phyloP scores from a whole-genome alignment of 73 alveolate species.

The Symbiodinium natans region DNA sequence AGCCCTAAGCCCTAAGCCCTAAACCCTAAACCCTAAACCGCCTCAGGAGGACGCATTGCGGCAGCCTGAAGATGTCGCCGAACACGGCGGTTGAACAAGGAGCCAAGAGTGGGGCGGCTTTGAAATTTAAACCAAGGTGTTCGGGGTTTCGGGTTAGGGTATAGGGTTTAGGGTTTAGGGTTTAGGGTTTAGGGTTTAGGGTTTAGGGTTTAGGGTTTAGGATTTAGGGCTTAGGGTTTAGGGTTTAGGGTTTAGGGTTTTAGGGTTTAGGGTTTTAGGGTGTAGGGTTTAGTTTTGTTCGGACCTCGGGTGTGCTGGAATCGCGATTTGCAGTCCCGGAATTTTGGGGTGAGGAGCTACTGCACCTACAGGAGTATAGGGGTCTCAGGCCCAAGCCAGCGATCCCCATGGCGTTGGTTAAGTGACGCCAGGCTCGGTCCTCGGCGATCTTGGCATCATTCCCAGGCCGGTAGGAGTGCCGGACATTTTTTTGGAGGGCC shows the following conservation, averaged over 20 bases:
- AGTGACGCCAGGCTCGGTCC: background rate
- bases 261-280: background rate
- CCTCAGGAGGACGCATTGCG: background rate
- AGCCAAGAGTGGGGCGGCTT: background rate
- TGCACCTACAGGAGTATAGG: background rate
- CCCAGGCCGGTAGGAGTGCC: background rate
- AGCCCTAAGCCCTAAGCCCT: too few relatives aligned
- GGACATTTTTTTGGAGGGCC: background rate
- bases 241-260: background rate
- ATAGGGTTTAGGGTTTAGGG: too few relatives aligned
- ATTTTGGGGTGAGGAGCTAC: background rate
- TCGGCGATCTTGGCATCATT: conserved; percentile 31
- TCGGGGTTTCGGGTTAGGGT: too few relatives aligned
- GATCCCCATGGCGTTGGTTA: background rate
- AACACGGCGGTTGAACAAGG: background rate
- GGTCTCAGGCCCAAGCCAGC: background rate
- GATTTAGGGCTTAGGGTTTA: too few relatives aligned
- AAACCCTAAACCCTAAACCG: background rate
- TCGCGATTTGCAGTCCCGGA: too few relatives aligned
- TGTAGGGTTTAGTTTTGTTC: background rate
- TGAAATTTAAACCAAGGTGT: too few relatives aligned
- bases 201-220: too few relatives aligned
- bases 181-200: too few relatives aligned
- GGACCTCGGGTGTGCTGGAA: too few relatives aligned
- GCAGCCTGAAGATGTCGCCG: background rate